Percentiles rank a stretch among this genome's conserved stretches.
Conservation (phyloP, 179 eudicot species). For the Pouteria campechiana region DNA sequence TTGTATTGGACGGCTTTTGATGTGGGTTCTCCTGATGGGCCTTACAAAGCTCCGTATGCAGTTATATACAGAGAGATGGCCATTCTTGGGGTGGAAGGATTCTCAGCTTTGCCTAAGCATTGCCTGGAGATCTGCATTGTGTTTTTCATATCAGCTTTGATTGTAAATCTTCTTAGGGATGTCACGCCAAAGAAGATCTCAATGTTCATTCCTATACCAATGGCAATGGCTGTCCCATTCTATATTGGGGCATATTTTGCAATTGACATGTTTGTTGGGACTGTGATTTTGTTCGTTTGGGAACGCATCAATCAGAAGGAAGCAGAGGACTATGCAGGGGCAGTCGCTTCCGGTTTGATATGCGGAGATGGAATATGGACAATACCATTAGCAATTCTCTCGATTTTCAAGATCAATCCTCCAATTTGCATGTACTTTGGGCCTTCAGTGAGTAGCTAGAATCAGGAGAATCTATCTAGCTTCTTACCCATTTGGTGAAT, state of each 20-base stretch:
- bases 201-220: slow-evolving; percentile 68
- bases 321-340: slow-evolving; percentile 79
- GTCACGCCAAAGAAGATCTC: slow-evolving; percentile 47
- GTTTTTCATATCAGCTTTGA: slow-evolving; percentile 70
- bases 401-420: slow-evolving; percentile 72
- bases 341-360: slow-evolving; percentile 93
- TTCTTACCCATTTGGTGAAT: no score
- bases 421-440: slow-evolving; percentile 98
- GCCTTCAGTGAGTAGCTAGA: slow-evolving; percentile 42
- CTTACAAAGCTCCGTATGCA: slow-evolving; percentile 92
- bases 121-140: slow-evolving; percentile 66
- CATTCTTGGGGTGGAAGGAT: slow-evolving; percentile 83
- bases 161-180: slow-evolving; percentile 62
- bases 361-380: slow-evolving; percentile 99
- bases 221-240: slow-evolving; percentile 99
- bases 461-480: no score
- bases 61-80: slow-evolving; percentile 96
- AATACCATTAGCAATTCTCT: slow-evolving; percentile 78
- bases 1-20: slow-evolving; percentile 84
- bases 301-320: slow-evolving; percentile 54
- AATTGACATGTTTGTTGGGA: slow-evolving; percentile 94
- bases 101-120: slow-evolving; percentile 87
- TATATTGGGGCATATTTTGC: slow-evolving; percentile 98
- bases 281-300: slow-evolving; percentile 77
- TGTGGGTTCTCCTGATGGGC: slow-evolving; percentile 69